Base-by-base conservation (phyloP, 441 rosid genomes). In the Populus trichocarpa region DNA sequence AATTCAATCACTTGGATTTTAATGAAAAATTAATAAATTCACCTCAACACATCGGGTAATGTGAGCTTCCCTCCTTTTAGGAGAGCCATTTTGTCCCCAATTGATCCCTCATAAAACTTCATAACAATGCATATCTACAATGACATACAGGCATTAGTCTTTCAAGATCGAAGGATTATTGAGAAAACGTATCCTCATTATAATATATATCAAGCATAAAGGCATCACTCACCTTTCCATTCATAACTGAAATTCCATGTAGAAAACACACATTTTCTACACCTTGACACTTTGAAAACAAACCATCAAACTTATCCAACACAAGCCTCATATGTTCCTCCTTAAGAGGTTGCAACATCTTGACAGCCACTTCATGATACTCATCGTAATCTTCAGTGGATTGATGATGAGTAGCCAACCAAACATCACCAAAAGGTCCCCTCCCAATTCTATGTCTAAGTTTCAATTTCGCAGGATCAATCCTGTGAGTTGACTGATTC, bases 341-440 rank as follows among this genome's bases (percentile, higher is more conserved):
- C 83, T 87, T 88, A 23, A 90, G 77, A 0, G 89, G 90, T 81
- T 87, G 88, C 69, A 95, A 82, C 90, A 93, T 88, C 87, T 95
- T 95, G 67, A 92, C 82, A 70, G 93, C 96, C 33, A 95, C 97
- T 84, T 95, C 99, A 80, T 88, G 90, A 76, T 73, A 84, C 82
- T 90, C 92, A 71, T 89, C 90, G 73, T 83, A 92, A 80, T 90
- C 97, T 18, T 81, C 80, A 23, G 86, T 83, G 0, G 90, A 89
- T 38, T 81, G 89, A 83, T 91, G 93, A 88, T 81, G 90, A 78
- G 98, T 93, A 64, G 94, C 98, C 59, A 95, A 80, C 98, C 98
- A 95, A 77, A 90, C 92, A 86, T 93, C 99, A 46, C 98, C 98
- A 76, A 93, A 93, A 30, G 90, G 89, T 28, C 99, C 99, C 87